A percentile compares a stretch with the other conserved stretches of the same genome.
Evolutionary conservation across 805 yeast species (phyloP).

Genomic region (Suhomyces vadensis): DNA sequence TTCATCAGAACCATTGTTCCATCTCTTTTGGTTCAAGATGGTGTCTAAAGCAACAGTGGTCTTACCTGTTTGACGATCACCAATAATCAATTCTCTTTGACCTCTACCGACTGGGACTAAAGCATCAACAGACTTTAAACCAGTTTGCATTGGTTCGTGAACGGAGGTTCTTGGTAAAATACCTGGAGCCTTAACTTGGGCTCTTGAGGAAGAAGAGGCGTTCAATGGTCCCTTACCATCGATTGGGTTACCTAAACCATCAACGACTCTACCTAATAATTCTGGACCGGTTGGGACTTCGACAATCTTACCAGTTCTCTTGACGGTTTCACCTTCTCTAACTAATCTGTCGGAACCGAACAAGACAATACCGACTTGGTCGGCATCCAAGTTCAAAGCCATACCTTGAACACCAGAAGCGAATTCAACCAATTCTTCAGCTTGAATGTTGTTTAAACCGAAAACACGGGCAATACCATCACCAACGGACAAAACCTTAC

Average conservation of each 20-base stretch:
- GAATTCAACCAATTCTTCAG: constrained; percentile 99
- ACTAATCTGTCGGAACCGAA: constrained; percentile 99
- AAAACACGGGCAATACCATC: constrained; percentile 99
- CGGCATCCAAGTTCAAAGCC: constrained; percentile 99
- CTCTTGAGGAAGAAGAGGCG: constrained; percentile 82
- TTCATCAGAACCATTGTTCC: constrained; percentile 96
- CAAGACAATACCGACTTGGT: constrained; percentile 99
- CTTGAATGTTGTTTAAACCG: constrained; percentile 99
- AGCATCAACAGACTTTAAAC: constrained; percentile 98
- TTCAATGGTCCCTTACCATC: constrained; percentile 99
- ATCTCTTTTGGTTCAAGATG: constrained; percentile 98
- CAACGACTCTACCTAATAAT: constrained; percentile 98
- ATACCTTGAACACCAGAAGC: constrained; percentile 99
- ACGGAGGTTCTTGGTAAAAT: constrained; percentile 99
- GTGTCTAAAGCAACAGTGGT: constrained; percentile 99
- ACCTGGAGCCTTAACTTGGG: constrained; percentile 99
- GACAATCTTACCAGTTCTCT: constrained; percentile 99
- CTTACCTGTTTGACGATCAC: constrained; percentile 99
- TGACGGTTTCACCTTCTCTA: constrained; percentile 99
- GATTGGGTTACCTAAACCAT: constrained; percentile 98
- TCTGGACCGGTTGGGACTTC: constrained; percentile 99
- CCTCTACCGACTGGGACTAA: constrained; percentile 99
- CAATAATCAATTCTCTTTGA: constrained; percentile 99
- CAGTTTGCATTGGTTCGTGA: constrained; percentile 99
- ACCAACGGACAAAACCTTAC: constrained; percentile 99